Conservation (phyloP, 1,139 yeast species). For the Debaryomycetaceae sp. region DNA sequence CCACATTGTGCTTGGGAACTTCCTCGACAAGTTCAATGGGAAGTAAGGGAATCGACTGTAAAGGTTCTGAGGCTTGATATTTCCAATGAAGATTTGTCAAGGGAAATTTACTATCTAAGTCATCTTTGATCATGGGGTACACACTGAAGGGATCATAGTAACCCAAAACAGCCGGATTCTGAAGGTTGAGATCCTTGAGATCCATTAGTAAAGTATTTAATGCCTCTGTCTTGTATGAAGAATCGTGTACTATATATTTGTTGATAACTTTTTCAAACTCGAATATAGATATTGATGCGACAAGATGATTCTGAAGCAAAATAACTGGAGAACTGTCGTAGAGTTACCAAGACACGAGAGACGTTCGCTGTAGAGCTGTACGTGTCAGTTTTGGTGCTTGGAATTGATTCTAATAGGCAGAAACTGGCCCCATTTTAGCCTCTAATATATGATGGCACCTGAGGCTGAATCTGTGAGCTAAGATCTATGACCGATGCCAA, state of each 20-base stretch:
- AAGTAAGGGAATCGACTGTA: constrained; percentile 65
- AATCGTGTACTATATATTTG: not conserved
- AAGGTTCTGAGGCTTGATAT: constrained; percentile 47
- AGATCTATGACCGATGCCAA: no score
- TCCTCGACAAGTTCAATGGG: constrained; percentile 64
- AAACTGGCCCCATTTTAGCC: no score
- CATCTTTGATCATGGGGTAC: constrained; percentile 51
- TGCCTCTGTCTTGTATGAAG: not conserved
- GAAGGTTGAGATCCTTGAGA: constrained; percentile 7
- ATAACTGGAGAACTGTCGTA: no score
- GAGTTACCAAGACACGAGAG: no score
- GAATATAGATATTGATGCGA: no score
- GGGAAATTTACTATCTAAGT: constrained; percentile 54
- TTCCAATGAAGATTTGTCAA: constrained; percentile 81
- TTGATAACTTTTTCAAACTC: not conserved
- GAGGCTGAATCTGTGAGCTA: no score
- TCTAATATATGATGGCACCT: no score
- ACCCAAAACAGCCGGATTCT: constrained; percentile 47
- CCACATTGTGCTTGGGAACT: constrained; percentile 32
- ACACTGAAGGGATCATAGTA: constrained; percentile 85
- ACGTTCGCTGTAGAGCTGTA: no score
- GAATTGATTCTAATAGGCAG: no score
- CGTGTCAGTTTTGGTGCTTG: no score
- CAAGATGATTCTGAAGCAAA: no score
- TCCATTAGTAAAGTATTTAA: constrained; percentile 6